Evolutionary conservation across 1,139 yeast species (phyloP), one percentile per base, ranked within the genome.

Genomic region (Hyphopichia pseudoburtonii): DNA sequence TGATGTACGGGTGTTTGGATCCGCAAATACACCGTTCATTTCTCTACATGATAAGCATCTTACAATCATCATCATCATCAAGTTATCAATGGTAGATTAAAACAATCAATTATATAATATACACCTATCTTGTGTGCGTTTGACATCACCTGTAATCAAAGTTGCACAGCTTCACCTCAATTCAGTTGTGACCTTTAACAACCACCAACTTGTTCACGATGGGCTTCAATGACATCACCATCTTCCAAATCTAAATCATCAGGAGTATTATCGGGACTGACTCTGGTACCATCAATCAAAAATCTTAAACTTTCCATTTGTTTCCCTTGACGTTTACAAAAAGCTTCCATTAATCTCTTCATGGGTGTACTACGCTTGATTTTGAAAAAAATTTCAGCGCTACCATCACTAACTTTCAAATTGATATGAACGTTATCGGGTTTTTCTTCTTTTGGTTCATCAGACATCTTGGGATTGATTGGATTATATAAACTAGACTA

Each of bases 151-250:
- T n/a, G n/a, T n/a, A n/a, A n/a, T n/a, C n/a, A n/a, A n/a, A n/a
- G n/a, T n/a, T n/a, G n/a, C n/a, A n/a, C n/a, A n/a, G n/a, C n/a
- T n/a, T n/a, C n/a, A n/a, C n/a, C n/a, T n/a, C n/a, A n/a, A n/a
- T n/a, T n/a, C n/a, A n/a, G n/a, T n/a, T n/a, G n/a, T n/a, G n/a
- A 27, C 19, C 11, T 24, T 25, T 30, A 39, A 37, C 35, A 41
- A 15, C 85, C 83, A 44, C 95, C 87, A 40, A 83, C 82, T 64
- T 92, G 98, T 62, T 89, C 96, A 64, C 94, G 84, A 64, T 90
- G 96, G n/a, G 97, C 98, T 65, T 94, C 98, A 51, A 94, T 90
- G 49, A 86, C 86, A 60, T 94, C 99, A 51, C 92, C 92, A 60
- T 92, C 96, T 61, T 86, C 95, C 76, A 90, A 80, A 40, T 88